Evolutionary conservation across 2,329 filamentous ascomycete genomes (phyloP).

Genomic region (Colletotrichum chlorophyti): DNA sequence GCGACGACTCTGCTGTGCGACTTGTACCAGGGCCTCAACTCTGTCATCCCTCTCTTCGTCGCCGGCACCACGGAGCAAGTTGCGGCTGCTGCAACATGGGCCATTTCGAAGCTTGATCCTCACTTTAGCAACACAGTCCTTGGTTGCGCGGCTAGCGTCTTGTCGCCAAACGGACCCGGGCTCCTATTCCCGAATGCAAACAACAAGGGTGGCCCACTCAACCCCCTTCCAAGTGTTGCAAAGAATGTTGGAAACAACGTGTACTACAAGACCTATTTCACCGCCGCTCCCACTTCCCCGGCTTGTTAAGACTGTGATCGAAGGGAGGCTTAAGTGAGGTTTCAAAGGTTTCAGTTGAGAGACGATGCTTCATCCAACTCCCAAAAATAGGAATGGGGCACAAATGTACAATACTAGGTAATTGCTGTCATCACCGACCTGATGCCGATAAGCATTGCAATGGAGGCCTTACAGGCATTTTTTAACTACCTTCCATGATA

Average conservation of each 20-base stretch:
- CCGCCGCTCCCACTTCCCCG: slow-evolving; percentile 1
- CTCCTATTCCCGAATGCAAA: neutral
- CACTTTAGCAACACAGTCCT: slow-evolving; percentile 12
- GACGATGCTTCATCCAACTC: too few species aligned
- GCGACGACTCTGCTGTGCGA: slow-evolving; percentile 15
- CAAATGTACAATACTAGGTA: too few species aligned
- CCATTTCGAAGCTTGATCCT: slow-evolving; percentile 16
- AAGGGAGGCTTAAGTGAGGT: too few species aligned
- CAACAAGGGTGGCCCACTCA: slow-evolving; percentile 13
- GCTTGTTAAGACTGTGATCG: too few species aligned
- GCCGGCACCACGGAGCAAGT: slow-evolving; percentile 7
- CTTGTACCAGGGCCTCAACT: slow-evolving; percentile 14
- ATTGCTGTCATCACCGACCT: too few species aligned
- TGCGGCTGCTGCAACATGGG: slow-evolving; percentile 11
- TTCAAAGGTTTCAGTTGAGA: too few species aligned
- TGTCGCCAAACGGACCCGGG: slow-evolving; percentile 7
- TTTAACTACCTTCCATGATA: too few species aligned
- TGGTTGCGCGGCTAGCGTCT: slow-evolving; percentile 1
- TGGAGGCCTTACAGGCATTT: too few species aligned
- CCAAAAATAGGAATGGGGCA: too few species aligned
- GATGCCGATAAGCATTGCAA: too few species aligned
- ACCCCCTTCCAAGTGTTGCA: neutral
- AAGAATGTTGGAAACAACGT: slow-evolving; percentile 14
- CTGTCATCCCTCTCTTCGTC: slow-evolving; percentile 7
- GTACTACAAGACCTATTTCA: slow-evolving; percentile 20